phyloP scores from a whole-genome alignment of 306 rosid species.

The Mucuna pruriens region DNA sequence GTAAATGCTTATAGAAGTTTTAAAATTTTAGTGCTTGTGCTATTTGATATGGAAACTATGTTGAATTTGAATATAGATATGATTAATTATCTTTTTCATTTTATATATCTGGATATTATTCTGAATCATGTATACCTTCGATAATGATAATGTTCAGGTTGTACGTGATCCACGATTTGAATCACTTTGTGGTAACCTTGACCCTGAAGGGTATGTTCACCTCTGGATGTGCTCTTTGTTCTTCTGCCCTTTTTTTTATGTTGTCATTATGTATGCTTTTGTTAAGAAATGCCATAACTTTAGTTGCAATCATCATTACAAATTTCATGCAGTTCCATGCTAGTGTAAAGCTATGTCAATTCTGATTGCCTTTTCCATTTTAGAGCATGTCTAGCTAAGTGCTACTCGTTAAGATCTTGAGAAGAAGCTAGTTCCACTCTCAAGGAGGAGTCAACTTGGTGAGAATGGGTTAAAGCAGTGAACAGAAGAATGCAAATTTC shows the following conservation, averaged over 20 bases:
- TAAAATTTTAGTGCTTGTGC: slow-evolving; percentile 17
- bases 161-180: slow-evolving; percentile 85
- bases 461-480: not conserved
- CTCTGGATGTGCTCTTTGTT: not conserved
- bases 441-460: not conserved
- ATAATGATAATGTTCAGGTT: slow-evolving; percentile 53
- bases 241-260: not conserved
- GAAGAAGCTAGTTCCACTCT: not conserved
- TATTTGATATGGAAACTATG: slow-evolving; percentile 20
- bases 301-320: not conserved
- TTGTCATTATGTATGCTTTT: not conserved
- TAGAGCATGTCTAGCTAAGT: slow-evolving; percentile 10
- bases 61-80: slow-evolving; percentile 11
- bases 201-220: slow-evolving; percentile 66
- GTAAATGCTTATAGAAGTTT: slow-evolving; percentile 6
- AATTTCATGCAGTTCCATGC: not conserved
- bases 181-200: slow-evolving; percentile 67
- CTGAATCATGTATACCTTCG: slow-evolving; percentile 21
- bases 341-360: not conserved
- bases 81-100: not conserved
- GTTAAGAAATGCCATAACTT: slow-evolving; percentile 5
- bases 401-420: not conserved
- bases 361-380: not conserved
- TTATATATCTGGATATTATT: slow-evolving; percentile 14
- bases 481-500: slow-evolving; percentile 11